Conservation (phyloP, 306 rosid species). For the Mimosa pudica region DNA sequence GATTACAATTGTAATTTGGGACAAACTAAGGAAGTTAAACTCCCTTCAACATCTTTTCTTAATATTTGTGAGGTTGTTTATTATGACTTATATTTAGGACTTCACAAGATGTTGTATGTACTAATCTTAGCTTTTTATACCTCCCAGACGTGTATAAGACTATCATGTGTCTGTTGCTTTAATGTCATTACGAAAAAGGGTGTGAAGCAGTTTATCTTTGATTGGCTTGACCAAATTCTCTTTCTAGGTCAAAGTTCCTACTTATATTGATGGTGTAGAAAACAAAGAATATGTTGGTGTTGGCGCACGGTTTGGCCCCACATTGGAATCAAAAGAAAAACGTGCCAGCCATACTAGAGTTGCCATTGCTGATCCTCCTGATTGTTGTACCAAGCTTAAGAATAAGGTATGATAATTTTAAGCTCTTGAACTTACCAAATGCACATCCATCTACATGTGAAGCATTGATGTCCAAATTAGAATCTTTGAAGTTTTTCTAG, state of each 20-base stretch:
- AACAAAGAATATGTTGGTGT: conserved; percentile 79
- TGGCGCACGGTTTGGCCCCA: conserved; percentile 94
- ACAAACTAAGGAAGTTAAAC: not conserved
- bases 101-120: not conserved
- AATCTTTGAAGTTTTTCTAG: conserved; percentile 24
- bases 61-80: not conserved
- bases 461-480: conserved; percentile 24
- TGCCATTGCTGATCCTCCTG: conserved; percentile 97
- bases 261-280: conserved; percentile 73
- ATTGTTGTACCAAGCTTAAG: conserved; percentile 71
- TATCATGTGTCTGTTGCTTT: not conserved
- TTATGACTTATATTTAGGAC: not conserved
- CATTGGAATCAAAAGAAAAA: conserved; percentile 86
- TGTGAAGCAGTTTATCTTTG: not conserved
- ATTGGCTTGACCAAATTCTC: conserved; percentile 16
- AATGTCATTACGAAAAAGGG: conserved; percentile 6
- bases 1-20: not conserved
- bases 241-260: conserved; percentile 87
- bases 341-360: conserved; percentile 85
- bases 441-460: conserved; percentile 22
- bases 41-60: not conserved
- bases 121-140: conserved; percentile 7
- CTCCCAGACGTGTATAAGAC: conserved; percentile 1
- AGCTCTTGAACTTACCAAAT: conserved; percentile 28
- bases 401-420: conserved; percentile 54